Evolutionary conservation across 768 basidiomycete species (phyloP), one percentile per base, ranked within the genome.

Genomic region (Candolleomyces aberdarensis): DNA sequence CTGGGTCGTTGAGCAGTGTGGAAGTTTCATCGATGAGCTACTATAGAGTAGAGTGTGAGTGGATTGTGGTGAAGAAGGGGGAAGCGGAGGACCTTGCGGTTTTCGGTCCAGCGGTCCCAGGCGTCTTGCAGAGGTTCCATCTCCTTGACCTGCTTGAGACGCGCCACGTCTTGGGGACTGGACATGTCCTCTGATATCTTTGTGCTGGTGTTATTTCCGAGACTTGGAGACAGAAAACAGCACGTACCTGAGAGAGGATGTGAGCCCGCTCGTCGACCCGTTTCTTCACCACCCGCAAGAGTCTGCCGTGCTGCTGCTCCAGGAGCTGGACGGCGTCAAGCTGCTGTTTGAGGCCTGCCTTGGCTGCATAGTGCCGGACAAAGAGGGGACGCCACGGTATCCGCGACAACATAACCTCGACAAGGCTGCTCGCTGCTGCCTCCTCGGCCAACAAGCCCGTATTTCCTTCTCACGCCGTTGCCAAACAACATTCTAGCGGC

Each of bases 21-120:
- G 75, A 69, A 0, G 87, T 86, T 65, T 90, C 89, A 65, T 83
- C 73, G 36, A 92, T 75, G 49, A 85, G 82, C 90, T 94, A 79
- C 77, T 76, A 67, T 71, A 65, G 55, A 55, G 14, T 50, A 26
- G 51, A 48, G 62, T n/a, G 59, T 57, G 39, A 41, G 55, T 20
- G 20, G 26, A 17, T 11, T 48, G 47, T 47, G 15, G 29, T 54
- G 57, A 26, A 31, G 43, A 20, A 13, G n/a, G 8, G 32, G 56
- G 14, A n/a, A 6, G 31, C 53, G 29, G 73, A 81, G 58, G 63
- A 91, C 93, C 78, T 86, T 66, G 61, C 76, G 77, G 5, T 83
- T 79, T n/a, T 74, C 72, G 20, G 68, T 69, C 84, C 88, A 93
- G 22, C 78, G 70, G 31, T 83, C 73, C 92, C 92, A 96, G 10